A percentile compares a stretch with the other conserved stretches of the same genome.
Evolutionary conservation across 2,329 filamentous ascomycete genomes (phyloP).

Genomic region (Phaeosphaeria sp.): DNA sequence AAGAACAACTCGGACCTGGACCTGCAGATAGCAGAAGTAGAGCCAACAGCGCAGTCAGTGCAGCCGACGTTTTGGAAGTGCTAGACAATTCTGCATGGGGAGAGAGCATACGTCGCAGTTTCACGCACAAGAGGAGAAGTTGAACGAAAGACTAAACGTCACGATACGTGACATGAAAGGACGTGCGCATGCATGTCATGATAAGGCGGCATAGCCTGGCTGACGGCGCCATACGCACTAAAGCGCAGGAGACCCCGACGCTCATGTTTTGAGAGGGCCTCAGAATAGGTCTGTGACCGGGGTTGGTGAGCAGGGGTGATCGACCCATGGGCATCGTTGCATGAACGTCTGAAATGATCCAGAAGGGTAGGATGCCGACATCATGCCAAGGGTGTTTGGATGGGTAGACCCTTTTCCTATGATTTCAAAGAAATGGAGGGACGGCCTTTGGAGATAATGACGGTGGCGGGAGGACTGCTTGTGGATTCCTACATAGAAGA

Average conservation of each 20-base stretch:
- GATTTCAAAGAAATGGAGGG: neutral
- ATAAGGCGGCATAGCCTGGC: neutral
- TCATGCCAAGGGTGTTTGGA: conserved; percentile 11
- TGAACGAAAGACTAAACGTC: conserved; percentile 3
- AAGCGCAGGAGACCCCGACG: neutral
- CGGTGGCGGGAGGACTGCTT: neutral
- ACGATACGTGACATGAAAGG: neutral
- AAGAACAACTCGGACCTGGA: conserved; percentile 33
- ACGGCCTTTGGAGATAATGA: conserved; percentile 5
- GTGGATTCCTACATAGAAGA: neutral
- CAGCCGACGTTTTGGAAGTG: conserved; percentile 80
- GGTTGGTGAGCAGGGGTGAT: conserved; percentile 19
- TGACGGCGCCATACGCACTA: neutral
- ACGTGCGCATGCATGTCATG: neutral
- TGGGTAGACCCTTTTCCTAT: neutral
- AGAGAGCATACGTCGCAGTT: conserved; percentile 87
- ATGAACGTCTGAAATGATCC: conserved; percentile 40
- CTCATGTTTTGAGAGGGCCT: conserved; percentile 21
- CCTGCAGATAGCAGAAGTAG: conserved; percentile 60
- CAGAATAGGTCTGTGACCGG: conserved; percentile 26
- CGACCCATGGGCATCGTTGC: conserved; percentile 35
- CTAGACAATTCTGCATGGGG: conserved; percentile 92
- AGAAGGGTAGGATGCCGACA: conserved; percentile 20
- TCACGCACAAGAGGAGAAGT: conserved; percentile 67
- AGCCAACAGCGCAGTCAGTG: conserved; percentile 73